Evolutionary conservation across 352 stramenopile species (phyloP).

Genomic region (Blastocystis sp.): DNA sequence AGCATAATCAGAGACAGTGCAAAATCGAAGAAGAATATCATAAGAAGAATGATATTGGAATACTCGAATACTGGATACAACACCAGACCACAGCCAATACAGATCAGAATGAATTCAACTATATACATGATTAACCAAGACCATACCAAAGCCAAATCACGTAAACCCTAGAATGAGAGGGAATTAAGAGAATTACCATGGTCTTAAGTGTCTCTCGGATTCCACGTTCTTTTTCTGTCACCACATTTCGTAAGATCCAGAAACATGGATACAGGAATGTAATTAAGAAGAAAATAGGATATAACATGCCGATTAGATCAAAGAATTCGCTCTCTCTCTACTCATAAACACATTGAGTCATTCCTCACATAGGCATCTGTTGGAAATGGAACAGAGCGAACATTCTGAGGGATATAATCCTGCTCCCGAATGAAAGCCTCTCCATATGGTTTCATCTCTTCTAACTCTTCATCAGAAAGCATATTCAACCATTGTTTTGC

Average conservation of each 20-base stretch:
- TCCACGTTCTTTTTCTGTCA: slow-evolving; percentile 85
- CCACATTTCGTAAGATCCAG: slow-evolving; percentile 80
- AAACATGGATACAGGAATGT: slow-evolving; percentile 86
- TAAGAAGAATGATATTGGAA: slow-evolving; percentile 72
- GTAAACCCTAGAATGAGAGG: slow-evolving; percentile 72
- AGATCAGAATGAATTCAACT: slow-evolving; percentile 77
- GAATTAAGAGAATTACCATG: slow-evolving; percentile 72
- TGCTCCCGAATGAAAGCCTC: slow-evolving; percentile 43
- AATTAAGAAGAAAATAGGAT: slow-evolving; percentile 84
- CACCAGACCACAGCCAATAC: slow-evolving; percentile 75
- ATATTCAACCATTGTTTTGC: slow-evolving; percentile 7
- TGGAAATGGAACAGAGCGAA: slow-evolving; percentile 1
- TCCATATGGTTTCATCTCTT: slow-evolving; percentile 56
- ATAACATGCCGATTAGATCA: slow-evolving; percentile 77
- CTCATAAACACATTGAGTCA: neutral
- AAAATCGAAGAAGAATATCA: slow-evolving; percentile 80
- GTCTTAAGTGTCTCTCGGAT: slow-evolving; percentile 88
- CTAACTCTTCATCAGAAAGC: slow-evolving; percentile 40
- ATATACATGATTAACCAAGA: slow-evolving; percentile 80
- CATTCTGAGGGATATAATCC: slow-evolving; percentile 3
- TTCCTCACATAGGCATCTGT: slow-evolving; percentile 24
- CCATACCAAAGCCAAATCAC: slow-evolving; percentile 71
- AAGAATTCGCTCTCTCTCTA: slow-evolving; percentile 75
- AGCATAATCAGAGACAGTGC: slow-evolving; percentile 75
- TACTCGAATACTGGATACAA: slow-evolving; percentile 72